Base-by-base conservation (phyloP, 176 grass and related monocot genomes). In the Hsuehochloa calcarea region DNA sequence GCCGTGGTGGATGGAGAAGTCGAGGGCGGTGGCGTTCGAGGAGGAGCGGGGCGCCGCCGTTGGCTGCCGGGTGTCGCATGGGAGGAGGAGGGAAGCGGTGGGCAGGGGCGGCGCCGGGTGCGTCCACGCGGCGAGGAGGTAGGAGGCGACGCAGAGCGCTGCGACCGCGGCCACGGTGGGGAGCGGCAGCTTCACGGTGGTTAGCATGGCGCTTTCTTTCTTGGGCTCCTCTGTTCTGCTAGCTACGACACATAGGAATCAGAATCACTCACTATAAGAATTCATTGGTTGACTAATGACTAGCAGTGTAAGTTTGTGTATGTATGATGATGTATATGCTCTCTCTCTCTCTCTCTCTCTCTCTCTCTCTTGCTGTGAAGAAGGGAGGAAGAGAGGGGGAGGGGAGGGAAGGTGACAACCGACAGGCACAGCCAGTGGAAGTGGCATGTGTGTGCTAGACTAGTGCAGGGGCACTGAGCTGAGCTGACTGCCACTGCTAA, bases 1-100 rank as follows among this genome's bases (percentile, higher is more conserved):
- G 82, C 70, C 54, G 84, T 86, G 84, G 84, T 70, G 84, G 75
- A 80, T 47, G 54, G 74, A 80, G 75, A 80, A 86, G 40, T 79
- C 84, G 31, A 86, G 62, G 49, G n/a, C 39, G 61, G 72, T 83
- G 72, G 27, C 51, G 74, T 80, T 71, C 62, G 61, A 77, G 59
- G 79, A 73, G 15, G 47, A 35, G 3, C 5, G 25, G 41, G 70
- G 44, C 8, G 26, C 15, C 27, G 27, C 5, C 55, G 19, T 3
- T 29, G 46, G 62, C 22, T 34, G 75, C 22, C 54, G 25, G 15
- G 31, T 40, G 69, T 49, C 29, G 64, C 37, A 72, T 12, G 19
- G 74, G 16, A 56, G 29, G 63, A 59, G 49, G 31, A 73, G 80
- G 80, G 62, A 60, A 39, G 44, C 37, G 58, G 65, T 37, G 34